These are phyloP conservation scores for Lepidium didymum DNA, from an alignment of 345 rosid species.

Conservation along the genomic window DNA sequence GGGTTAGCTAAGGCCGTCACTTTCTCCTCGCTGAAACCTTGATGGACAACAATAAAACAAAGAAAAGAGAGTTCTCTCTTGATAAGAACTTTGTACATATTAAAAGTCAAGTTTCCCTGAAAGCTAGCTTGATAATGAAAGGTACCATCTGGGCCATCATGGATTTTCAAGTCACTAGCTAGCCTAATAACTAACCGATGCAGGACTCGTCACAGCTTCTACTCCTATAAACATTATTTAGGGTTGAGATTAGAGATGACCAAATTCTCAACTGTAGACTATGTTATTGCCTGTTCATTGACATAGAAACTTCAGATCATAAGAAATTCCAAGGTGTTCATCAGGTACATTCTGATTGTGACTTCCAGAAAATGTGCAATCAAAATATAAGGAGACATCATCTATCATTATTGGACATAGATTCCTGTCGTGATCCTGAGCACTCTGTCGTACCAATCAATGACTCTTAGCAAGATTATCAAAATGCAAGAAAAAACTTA, in stretches of 20 bases:
- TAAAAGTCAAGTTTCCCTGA: background rate
- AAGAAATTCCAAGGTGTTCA: background rate
- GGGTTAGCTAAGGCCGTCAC: constrained; percentile 44
- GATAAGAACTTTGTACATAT: background rate
- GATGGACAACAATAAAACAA: constrained; percentile 9
- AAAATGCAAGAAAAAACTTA: background rate
- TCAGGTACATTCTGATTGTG: background rate
- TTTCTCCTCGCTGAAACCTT: constrained; percentile 49
- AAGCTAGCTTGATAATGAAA: background rate
- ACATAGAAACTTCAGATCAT: background rate
- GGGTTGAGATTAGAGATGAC: background rate
- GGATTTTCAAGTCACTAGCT: background rate
- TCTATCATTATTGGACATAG: background rate
- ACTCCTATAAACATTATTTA: background rate
- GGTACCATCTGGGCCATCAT: background rate
- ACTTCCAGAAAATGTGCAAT: background rate
- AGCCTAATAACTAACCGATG: background rate
- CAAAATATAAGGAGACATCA: background rate
- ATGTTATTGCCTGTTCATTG: background rate
- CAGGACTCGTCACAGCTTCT: background rate
- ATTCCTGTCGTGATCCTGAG: background rate
- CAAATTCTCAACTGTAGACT: background rate
- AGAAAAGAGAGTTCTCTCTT: background rate
- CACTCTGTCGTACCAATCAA: background rate
- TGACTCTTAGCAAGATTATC: background rate